A percentile compares a stretch with the other conserved stretches of the same genome.
These are phyloP conservation scores for Xylaria telfairii DNA, from an alignment of 495 filamentous ascomycete species.

Conservation along the genomic window DNA sequence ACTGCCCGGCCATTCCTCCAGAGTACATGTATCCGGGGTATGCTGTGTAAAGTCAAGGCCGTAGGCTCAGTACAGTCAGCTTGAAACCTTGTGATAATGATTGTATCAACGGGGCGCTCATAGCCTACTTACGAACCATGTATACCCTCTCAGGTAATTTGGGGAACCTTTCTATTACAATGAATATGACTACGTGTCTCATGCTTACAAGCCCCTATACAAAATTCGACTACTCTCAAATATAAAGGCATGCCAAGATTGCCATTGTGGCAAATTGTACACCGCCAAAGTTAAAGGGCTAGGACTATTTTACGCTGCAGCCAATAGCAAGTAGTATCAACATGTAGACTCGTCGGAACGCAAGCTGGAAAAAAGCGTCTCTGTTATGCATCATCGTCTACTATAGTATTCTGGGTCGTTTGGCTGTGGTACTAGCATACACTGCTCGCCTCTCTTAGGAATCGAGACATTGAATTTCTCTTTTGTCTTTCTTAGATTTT, in stretches of 20 bases:
- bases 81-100: not conserved
- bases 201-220: not conserved
- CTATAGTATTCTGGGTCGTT: not conserved
- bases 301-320: not conserved
- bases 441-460: no score
- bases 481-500: not conserved
- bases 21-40: not conserved
- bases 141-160: not conserved
- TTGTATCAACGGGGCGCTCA: not conserved
- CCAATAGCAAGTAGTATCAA: slow-evolving; percentile 1
- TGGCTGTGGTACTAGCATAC: no score
- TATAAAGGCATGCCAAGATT: not conserved
- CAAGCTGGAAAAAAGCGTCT: not conserved
- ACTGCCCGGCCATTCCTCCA: not conserved
- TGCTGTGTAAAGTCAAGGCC: not conserved
- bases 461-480: no score
- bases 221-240: no score
- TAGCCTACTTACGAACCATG: not conserved
- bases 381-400: not conserved
- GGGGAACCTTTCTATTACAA: not conserved
- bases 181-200: not conserved
- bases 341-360: not conserved
- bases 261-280: not conserved
- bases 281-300: not conserved
- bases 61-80: not conserved